Conservation (phyloP, 2,329 filamentous ascomycete genomes). For the Podosphaera aphanis region DNA sequence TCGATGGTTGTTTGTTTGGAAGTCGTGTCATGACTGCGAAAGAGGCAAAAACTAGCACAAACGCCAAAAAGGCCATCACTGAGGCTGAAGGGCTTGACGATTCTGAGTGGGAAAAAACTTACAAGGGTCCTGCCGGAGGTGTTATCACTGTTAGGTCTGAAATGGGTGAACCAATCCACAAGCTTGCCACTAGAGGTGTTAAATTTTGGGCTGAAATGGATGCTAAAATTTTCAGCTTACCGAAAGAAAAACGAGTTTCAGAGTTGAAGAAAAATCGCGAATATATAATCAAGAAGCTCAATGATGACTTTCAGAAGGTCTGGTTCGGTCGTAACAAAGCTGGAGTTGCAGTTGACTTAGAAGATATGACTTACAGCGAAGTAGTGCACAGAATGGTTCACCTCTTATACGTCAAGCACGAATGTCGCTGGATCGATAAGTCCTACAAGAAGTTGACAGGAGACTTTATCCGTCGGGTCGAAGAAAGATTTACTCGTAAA, state of each 20-base stretch:
- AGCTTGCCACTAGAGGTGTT: constrained; percentile 89
- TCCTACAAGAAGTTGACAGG: constrained; percentile 66
- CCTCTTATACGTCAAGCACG: constrained; percentile 76
- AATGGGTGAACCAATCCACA: constrained; percentile 99
- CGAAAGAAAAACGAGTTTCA: constrained; percentile 69
- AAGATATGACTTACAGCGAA: constrained; percentile 89
- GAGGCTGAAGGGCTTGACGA: constrained; percentile 69
- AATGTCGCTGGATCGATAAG: constrained; percentile 74
- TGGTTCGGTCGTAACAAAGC: constrained; percentile 79
- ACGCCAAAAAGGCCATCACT: constrained; percentile 74
- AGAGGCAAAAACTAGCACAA: constrained; percentile 70
- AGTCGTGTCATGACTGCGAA: constrained; percentile 90
- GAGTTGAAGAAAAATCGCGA: constrained; percentile 74
- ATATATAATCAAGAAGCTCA: constrained; percentile 87
- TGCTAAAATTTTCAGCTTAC: constrained; percentile 86
- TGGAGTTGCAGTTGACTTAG: constrained; percentile 63
- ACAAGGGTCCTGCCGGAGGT: constrained; percentile 74
- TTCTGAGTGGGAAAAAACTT: constrained; percentile 72
- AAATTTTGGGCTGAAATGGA: constrained; percentile 98
- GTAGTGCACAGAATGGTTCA: constrained; percentile 72
- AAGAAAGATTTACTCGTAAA: constrained; percentile 73
- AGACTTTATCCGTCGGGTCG: constrained; percentile 88
- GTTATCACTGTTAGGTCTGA: constrained; percentile 93
- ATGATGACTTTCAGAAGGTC: constrained; percentile 89
- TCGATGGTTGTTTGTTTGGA: constrained; percentile 75